Evolutionary conservation across 2,329 filamentous ascomycete species (phyloP), one percentile per base, ranked within the genome.

Genomic region (Bipolaris oryzae): DNA sequence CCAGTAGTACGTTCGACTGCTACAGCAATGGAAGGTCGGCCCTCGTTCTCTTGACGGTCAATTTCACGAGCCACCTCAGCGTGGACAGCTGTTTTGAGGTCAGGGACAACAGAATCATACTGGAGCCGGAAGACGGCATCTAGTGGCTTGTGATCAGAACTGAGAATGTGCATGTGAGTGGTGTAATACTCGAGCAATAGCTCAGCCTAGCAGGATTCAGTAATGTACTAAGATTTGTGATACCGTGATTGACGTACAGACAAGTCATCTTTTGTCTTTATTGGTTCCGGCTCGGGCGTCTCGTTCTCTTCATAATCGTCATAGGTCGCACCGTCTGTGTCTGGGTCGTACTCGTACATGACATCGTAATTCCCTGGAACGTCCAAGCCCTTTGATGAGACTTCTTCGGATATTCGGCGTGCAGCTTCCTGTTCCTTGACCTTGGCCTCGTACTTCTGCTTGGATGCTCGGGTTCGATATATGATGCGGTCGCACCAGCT

Each of bases 401-500:
- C 92, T 63, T 96, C 91, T 58, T 91, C 88, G 63, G 97, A 92
- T 60, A 84, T 89, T 66, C 85, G 88, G 62, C 84, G 86, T 0
- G 89, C 84, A 20, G 87, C 84, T 53, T 86, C 85, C 57, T 88
- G 85, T 52, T 94, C 88, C 53, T 81, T 80, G 0, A 84, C 72
- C 53, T 84, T 87, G 34, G 79, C 79, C 48, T 92, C 86, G 64
- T 91, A 89, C 3, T 81, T 82, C 23, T 88, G 77, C 61, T 85
- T 88, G 68, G 95, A 88, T 44, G 81, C 84, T 38, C 89, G 85
- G 2, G 92, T 95, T 7, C 94, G 85, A 74, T 88, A 99, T 0
- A 99, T 77, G 43, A 99, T 93, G 15, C 95, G 89, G 77, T 99
- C 95, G 74, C 95, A 99, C 94, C 95, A 99, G 72, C 92, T 96